Base-by-base conservation (phyloP, 2,329 filamentous ascomycete species). In the Cercospora sp. region DNA sequence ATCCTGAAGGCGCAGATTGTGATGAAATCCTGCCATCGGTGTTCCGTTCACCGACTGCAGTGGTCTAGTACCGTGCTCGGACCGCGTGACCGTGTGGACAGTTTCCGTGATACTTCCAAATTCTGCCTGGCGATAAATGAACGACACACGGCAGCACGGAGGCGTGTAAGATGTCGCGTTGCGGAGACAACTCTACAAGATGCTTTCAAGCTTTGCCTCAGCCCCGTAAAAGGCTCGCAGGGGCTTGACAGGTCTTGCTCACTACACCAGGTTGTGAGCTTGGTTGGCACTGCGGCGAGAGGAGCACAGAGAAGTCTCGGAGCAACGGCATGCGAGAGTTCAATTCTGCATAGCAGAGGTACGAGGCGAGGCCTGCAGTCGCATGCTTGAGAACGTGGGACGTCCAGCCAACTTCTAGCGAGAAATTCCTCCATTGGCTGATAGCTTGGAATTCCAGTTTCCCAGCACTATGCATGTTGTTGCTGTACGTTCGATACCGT, bases 271-370 rank as follows among this genome's bases (percentile, higher is more conserved):
- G 23, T 55, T 55, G 48, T 5, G 18, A 55, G 23, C 12, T 30
- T 55, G 48, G 12, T 55, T 55, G 23, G 3, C 23, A 55, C 20
- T n/a, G 18, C 36, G 36, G 16, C 36, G 36, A n/a, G 20, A 13
- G 20, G 10, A 23, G 45, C 18, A 48, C 42, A 48, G 9, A 48
- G 42, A 28, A 48, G 42, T 53, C 20, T 53, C 60, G 31, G 60
- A 42, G 58, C 33, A 18, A 40, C 60, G 60, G 60, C 60, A 62
- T 31, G 23, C 45, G 40, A 33, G 26, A 62, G 60, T 62, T 62
- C 36, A 28, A n/a, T 23, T 55, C 13, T 55, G 36, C 40, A 62
- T 62, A 23, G 23, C 60, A 51, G 16, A 40, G 13, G 23, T 36
- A 33, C 31, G 7, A 40, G 36, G 36, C 31, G 7, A 40, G 36